Evolutionary conservation across 495 filamentous ascomycete genomes (phyloP).

Genomic region (Aspergillus indologenus): DNA sequence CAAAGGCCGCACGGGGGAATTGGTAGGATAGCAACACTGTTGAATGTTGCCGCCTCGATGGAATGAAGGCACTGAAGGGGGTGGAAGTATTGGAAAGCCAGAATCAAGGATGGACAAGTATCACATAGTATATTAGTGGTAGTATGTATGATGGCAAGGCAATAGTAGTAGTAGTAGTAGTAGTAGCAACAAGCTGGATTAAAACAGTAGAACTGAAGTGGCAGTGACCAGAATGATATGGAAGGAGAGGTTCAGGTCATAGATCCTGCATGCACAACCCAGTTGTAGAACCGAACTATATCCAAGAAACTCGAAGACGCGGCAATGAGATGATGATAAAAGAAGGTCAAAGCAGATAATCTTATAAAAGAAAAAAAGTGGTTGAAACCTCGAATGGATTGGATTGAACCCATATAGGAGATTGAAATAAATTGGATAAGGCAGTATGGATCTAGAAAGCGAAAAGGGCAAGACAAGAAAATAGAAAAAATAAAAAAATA

Average conservation of each 20-base stretch:
- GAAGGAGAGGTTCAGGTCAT: slow-evolving; percentile 19
- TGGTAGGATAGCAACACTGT: slow-evolving; percentile 19
- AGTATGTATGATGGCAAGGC: slow-evolving; percentile 6
- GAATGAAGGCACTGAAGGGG: slow-evolving; percentile 37
- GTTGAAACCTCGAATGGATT: not conserved
- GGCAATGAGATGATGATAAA: slow-evolving; percentile 19
- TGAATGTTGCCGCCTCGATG: slow-evolving; percentile 33
- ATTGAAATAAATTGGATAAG: slow-evolving; percentile 14
- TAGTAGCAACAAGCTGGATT: slow-evolving; percentile 15
- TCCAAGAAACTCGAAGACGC: slow-evolving; percentile 21
- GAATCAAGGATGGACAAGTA: slow-evolving; percentile 17
- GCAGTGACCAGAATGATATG: slow-evolving; percentile 15
- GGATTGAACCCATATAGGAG: slow-evolving; percentile 13
- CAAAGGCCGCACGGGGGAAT: slow-evolving; percentile 4
- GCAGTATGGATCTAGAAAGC: not conserved
- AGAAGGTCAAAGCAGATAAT: slow-evolving; percentile 18
- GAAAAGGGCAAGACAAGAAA: not conserved
- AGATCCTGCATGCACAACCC: slow-evolving; percentile 21
- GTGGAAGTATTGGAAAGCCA: slow-evolving; percentile 17
- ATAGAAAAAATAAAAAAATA: slow-evolving; percentile 19
- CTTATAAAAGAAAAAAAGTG: slow-evolving; percentile 18
- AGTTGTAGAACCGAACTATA: slow-evolving; percentile 22
- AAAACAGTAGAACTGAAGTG: slow-evolving; percentile 6
- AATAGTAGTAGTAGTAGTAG: slow-evolving; percentile 1
- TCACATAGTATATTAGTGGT: slow-evolving; percentile 15